These are phyloP conservation scores for Saccharum officinarum DNA, from an alignment of 176 grass and related monocot genomes.

Conservation along the genomic window DNA sequence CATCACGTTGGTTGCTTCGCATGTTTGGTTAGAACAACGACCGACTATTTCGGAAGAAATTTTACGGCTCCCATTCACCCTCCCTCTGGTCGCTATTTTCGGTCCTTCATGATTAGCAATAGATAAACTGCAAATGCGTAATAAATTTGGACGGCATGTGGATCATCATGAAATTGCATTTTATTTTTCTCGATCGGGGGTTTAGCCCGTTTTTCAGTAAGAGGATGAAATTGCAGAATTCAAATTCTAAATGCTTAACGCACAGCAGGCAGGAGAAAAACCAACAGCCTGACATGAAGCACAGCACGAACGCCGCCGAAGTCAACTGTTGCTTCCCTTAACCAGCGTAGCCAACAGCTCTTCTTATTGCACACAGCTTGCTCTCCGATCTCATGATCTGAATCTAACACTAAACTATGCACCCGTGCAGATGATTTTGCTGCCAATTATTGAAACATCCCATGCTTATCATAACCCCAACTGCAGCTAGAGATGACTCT, in stretches of 20 bases:
- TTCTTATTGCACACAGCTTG: background rate
- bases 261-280: background rate
- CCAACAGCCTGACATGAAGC: background rate
- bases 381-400: background rate
- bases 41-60: too few species aligned
- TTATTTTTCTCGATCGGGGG: too few species aligned
- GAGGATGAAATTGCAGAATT: background rate
- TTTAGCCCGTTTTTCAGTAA: too few species aligned
- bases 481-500: background rate
- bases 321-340: background rate
- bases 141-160: background rate
- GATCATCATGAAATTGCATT: constrained; percentile 4
- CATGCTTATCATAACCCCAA: background rate
- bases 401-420: background rate
- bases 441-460: background rate
- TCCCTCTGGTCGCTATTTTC: too few species aligned
- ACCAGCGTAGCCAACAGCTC: background rate
- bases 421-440: background rate
- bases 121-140: background rate
- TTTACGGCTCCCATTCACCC: too few species aligned
- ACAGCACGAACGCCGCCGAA: background rate
- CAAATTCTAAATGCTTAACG: background rate
- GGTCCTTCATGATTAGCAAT: background rate
- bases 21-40: too few species aligned
- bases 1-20: too few species aligned